Conservation (phyloP, 208 protist genomes). For the Crithidia thermophila region DNA sequence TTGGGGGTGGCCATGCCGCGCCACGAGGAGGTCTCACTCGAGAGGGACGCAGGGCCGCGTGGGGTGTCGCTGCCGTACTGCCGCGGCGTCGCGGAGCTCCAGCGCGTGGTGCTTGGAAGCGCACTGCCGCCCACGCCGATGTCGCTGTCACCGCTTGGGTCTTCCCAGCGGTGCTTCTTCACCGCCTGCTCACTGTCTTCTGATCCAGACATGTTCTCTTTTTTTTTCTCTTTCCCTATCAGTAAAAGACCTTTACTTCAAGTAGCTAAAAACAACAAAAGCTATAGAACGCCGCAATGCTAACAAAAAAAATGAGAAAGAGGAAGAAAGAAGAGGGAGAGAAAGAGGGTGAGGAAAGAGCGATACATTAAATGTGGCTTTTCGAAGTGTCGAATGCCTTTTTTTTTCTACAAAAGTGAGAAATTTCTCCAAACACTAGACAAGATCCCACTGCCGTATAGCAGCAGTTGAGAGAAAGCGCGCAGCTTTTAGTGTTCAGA, state of each 20-base stretch:
- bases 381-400: no score
- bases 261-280: no score
- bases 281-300: no score
- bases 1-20: constrained; percentile 73
- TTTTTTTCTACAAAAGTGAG: no score
- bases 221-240: not conserved
- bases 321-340: constrained; percentile 8
- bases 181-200: constrained; percentile 31
- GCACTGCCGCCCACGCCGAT: constrained; percentile 8
- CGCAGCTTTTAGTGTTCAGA: no score
- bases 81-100: constrained; percentile 77
- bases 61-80: constrained; percentile 75
- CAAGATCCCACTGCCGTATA: no score
- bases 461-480: not conserved
- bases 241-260: no score
- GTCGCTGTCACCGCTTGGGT: constrained; percentile 23
- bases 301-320: not conserved
- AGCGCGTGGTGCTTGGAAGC: constrained; percentile 57
- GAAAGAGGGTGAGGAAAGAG: not conserved
- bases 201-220: constrained; percentile 1
- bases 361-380: not conserved
- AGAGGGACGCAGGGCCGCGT: constrained; percentile 37
- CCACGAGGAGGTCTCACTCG: constrained; percentile 60
- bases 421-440: no score
- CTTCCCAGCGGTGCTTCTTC: constrained; percentile 78